Evolutionary conservation across 768 basidiomycete species (phyloP).

Genomic region (Leccinum obscurum): DNA sequence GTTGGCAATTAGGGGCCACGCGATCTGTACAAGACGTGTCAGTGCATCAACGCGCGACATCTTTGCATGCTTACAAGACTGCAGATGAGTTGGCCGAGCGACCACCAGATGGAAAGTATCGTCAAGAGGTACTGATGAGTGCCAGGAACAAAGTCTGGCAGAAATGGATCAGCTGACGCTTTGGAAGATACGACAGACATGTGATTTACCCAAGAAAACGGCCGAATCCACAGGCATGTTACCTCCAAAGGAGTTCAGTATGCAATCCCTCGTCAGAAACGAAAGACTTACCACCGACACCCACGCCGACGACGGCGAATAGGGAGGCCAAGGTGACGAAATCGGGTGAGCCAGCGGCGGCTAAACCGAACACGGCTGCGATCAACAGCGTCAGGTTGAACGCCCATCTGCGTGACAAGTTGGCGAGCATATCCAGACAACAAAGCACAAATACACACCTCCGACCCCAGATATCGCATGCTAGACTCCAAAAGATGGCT

Average conservation of each 20-base stretch:
- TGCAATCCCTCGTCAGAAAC: not conserved
- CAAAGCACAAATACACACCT: slow-evolving; percentile 34
- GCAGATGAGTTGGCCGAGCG: slow-evolving; percentile 52
- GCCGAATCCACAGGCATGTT: slow-evolving; percentile 58
- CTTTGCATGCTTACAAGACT: slow-evolving; percentile 38
- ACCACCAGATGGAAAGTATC: slow-evolving; percentile 60
- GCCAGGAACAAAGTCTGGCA: slow-evolving; percentile 49
- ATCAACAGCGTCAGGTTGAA: slow-evolving; percentile 59
- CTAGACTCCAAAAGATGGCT: slow-evolving; percentile 48
- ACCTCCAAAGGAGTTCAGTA: slow-evolving; percentile 26
- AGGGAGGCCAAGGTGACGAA: slow-evolving; percentile 51
- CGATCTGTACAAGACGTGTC: slow-evolving; percentile 37
- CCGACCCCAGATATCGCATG: slow-evolving; percentile 53
- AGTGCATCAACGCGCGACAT: not conserved
- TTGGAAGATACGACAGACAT: not conserved
- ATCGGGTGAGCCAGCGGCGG: slow-evolving; percentile 46
- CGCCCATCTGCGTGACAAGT: slow-evolving; percentile 41
- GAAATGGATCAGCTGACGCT: slow-evolving; percentile 4
- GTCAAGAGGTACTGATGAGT: slow-evolving; percentile 61
- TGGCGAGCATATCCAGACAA: not conserved
- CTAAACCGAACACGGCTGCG: slow-evolving; percentile 52
- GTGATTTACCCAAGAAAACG: slow-evolving; percentile 46
- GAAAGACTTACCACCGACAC: slow-evolving; percentile 42
- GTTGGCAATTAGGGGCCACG: slow-evolving; percentile 60
- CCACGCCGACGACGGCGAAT: slow-evolving; percentile 45